phyloP scores from a whole-genome alignment of 495 filamentous ascomycete genomes.

The Ascodesmis nigricans region DNA sequence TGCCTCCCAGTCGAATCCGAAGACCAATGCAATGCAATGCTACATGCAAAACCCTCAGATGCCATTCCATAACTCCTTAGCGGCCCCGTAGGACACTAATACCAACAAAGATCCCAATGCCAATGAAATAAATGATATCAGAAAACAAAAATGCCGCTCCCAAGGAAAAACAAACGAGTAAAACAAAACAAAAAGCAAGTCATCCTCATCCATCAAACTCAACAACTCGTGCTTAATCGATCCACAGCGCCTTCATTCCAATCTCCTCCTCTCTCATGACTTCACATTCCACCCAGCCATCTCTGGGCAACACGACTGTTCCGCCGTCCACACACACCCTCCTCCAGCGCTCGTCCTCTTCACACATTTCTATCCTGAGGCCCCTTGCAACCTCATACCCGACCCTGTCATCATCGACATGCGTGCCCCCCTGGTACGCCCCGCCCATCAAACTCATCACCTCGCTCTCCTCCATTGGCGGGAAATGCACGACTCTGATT shows the following conservation, averaged over 20 bases:
- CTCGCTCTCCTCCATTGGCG: constrained; percentile 27
- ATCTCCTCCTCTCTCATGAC: constrained; percentile 12
- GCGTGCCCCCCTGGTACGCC: constrained; percentile 53
- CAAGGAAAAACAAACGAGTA: too few species aligned
- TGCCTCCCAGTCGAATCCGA: too few species aligned
- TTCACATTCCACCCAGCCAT: constrained; percentile 54
- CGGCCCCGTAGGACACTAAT: too few species aligned
- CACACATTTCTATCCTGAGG: constrained; percentile 40
- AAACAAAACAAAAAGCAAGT: too few species aligned
- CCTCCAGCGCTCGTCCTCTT: constrained; percentile 45
- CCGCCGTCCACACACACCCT: constrained; percentile 76
- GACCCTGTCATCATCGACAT: constrained; percentile 38
- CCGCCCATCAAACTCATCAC: constrained; percentile 53
- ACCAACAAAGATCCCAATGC: too few species aligned
- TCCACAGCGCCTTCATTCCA: constrained; percentile 10
- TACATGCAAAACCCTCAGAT: too few species aligned
- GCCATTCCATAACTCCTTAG: too few species aligned
- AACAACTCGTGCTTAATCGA: constrained; percentile 1
- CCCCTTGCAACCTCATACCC: constrained; percentile 43
- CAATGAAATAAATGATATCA: too few species aligned
- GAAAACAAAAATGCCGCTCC: too few species aligned
- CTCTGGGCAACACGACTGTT: constrained; percentile 46
- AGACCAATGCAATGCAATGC: too few species aligned
- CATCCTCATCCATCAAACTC: neutral
- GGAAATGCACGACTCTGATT: constrained; percentile 52